Conservation (phyloP, 2,329 filamentous ascomycete species). For the Thyridium curvatum region DNA sequence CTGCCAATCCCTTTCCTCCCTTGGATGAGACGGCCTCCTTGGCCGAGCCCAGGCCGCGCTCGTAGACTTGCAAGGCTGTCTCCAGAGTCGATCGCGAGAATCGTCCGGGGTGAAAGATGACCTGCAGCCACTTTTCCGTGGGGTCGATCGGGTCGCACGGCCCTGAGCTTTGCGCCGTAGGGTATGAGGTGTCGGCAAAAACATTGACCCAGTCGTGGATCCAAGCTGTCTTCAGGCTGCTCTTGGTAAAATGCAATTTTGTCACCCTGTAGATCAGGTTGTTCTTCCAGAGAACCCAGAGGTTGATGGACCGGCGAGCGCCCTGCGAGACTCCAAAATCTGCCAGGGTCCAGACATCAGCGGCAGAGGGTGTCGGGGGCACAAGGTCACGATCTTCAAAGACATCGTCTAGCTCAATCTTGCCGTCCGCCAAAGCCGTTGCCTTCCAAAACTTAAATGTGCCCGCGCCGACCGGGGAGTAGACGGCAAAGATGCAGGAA, state of each 20-base stretch:
- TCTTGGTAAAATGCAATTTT: conserved; percentile 65
- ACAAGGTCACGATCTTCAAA: conserved; percentile 59
- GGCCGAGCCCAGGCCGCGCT: conserved; percentile 48
- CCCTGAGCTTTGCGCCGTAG: conserved; percentile 50
- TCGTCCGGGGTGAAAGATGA: conserved; percentile 75
- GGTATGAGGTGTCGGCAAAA: conserved; percentile 50
- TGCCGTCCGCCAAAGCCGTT: conserved; percentile 59
- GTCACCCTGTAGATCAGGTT: conserved; percentile 73
- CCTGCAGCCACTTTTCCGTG: conserved; percentile 80
- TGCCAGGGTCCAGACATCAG: conserved; percentile 72
- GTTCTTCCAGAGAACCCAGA: conserved; percentile 83
- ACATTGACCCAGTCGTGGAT: conserved; percentile 64
- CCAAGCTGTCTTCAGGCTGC: conserved; percentile 57
- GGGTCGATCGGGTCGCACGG: conserved; percentile 61
- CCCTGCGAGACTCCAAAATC: conserved; percentile 63
- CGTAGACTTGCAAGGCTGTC: conserved; percentile 76
- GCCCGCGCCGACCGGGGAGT: conserved; percentile 79
- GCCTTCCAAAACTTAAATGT: conserved; percentile 91
- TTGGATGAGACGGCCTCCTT: conserved; percentile 30
- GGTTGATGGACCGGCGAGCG: conserved; percentile 35
- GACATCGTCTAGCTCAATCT: conserved; percentile 62
- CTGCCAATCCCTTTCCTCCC: conserved; percentile 56
- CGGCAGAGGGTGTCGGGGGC: conserved; percentile 63
- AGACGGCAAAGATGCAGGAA: conserved; percentile 63
- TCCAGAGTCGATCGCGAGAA: conserved; percentile 78